Evolutionary conservation across 2,329 filamentous ascomycete genomes (phyloP).

Genomic region (Colletotrichum navitas): DNA sequence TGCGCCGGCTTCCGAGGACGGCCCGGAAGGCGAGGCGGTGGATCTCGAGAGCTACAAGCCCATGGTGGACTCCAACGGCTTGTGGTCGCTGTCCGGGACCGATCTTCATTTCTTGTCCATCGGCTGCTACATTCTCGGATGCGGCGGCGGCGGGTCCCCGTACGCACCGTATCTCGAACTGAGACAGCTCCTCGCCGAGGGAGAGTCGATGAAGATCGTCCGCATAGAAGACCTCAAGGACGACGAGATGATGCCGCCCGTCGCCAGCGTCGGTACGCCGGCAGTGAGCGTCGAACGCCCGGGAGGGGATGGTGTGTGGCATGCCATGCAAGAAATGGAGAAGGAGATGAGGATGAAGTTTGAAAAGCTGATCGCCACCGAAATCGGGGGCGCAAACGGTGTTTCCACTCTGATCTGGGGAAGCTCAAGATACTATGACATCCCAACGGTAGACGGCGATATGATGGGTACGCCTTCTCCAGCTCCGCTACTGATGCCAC

Average conservation of each 20-base stretch:
- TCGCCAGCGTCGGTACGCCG: slow-evolving; percentile 44
- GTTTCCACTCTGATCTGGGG: slow-evolving; percentile 56
- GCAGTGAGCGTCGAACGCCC: slow-evolving; percentile 44
- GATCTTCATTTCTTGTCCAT: slow-evolving; percentile 45
- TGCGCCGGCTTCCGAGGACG: not conserved
- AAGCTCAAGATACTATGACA: slow-evolving; percentile 52
- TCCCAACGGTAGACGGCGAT: slow-evolving; percentile 53
- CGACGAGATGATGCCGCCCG: slow-evolving; percentile 43
- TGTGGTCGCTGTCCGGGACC: slow-evolving; percentile 44
- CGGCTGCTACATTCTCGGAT: slow-evolving; percentile 46
- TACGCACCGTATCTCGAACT: slow-evolving; percentile 44
- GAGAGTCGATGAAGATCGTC: slow-evolving; percentile 43
- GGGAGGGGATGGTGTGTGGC: slow-evolving; percentile 41
- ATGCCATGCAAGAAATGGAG: slow-evolving; percentile 39
- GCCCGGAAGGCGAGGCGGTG: slow-evolving; percentile 5
- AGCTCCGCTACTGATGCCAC: slow-evolving; percentile 43
- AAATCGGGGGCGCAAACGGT: slow-evolving; percentile 67
- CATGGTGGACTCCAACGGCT: slow-evolving; percentile 24
- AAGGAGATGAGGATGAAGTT: slow-evolving; percentile 28
- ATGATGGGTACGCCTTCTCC: slow-evolving; percentile 50
- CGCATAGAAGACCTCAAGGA: slow-evolving; percentile 43
- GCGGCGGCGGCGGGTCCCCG: slow-evolving; percentile 45
- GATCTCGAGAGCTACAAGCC: slow-evolving; percentile 37
- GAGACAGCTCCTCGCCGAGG: slow-evolving; percentile 42
- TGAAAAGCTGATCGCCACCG: slow-evolving; percentile 44